Conservation (phyloP, 768 basidiomycete species). For the Hydnomerulius pinastri region DNA sequence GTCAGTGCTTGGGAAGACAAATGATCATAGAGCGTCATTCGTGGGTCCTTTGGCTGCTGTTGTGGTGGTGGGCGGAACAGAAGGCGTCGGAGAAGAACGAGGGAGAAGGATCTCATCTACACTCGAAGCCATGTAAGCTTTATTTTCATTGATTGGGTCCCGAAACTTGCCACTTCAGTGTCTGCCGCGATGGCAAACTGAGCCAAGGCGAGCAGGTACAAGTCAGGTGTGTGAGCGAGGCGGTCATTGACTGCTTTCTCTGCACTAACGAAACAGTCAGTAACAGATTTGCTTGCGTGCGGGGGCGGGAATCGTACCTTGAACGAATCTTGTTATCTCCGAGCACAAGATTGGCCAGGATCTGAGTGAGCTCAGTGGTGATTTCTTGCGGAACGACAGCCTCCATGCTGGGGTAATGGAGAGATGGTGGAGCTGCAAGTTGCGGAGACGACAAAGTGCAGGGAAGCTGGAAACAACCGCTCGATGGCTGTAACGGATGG, state of each 20-base stretch:
- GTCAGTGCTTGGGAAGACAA: conserved; percentile 65
- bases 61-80: conserved; percentile 63
- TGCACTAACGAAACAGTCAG: conserved; percentile 47
- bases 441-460: conserved; percentile 2
- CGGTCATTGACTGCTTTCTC: conserved; percentile 83
- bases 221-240: conserved; percentile 73
- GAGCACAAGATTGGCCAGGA: conserved; percentile 80
- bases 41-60: conserved; percentile 35
- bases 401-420: conserved; percentile 22
- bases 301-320: conserved; percentile 42
- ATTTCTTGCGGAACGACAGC: conserved; percentile 59
- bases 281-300: background rate
- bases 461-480: background rate
- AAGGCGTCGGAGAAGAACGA: conserved; percentile 77
- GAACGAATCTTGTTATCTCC: conserved; percentile 83
- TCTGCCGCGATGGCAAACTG: conserved; percentile 79
- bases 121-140: conserved; percentile 14
- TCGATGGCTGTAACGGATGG: background rate
- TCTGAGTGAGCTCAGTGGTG: conserved; percentile 75
- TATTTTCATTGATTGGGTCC: background rate
- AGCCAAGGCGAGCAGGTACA: conserved; percentile 75
- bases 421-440: conserved; percentile 1
- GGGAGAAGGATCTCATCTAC: conserved; percentile 84
- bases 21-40: conserved; percentile 76
- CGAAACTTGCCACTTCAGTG: conserved; percentile 69